These are phyloP conservation scores for Xylaria digitata DNA, from an alignment of 2,329 filamentous ascomycete genomes.

Conservation along the genomic window DNA sequence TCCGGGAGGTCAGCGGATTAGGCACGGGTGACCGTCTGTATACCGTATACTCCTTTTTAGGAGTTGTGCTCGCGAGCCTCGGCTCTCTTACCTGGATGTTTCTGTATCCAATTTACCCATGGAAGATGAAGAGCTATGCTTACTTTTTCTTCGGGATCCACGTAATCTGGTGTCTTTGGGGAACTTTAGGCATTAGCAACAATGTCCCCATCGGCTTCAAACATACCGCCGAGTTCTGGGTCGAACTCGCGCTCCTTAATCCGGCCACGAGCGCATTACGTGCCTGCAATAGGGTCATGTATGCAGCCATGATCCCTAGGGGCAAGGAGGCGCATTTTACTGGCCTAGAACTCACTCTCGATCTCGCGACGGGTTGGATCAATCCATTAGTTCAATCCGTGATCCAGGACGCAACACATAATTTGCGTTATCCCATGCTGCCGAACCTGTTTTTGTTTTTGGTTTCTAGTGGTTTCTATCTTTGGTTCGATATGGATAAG, in stretches of 20 bases:
- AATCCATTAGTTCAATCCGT: conserved; percentile 34
- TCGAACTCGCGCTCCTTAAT: conserved; percentile 32
- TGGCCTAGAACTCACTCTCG: conserved; percentile 33
- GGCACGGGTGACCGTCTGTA: conserved; percentile 30
- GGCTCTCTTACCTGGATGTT: conserved; percentile 39
- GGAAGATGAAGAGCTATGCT: conserved; percentile 33
- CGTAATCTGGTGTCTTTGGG: conserved; percentile 32
- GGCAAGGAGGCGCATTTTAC: conserved; percentile 36
- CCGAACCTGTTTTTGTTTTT: conserved; percentile 34
- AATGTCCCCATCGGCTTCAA: conserved; percentile 35
- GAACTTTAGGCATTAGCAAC: conserved; percentile 30
- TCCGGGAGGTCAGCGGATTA: conserved; percentile 33
- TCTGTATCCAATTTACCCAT: conserved; percentile 21
- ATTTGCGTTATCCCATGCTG: conserved; percentile 38
- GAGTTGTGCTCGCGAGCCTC: conserved; percentile 27
- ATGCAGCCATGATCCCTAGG: conserved; percentile 32
- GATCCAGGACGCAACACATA: conserved; percentile 36
- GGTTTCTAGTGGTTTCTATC: conserved; percentile 25
- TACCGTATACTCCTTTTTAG: conserved; percentile 35
- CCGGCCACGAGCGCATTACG: conserved; percentile 32
- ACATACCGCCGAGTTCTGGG: conserved; percentile 35
- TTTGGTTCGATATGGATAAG: conserved; percentile 37
- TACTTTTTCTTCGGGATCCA: conserved; percentile 34
- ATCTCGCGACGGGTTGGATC: conserved; percentile 35
- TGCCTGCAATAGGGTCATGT: conserved; percentile 36